Percentiles rank a stretch among this genome's conserved stretches.
Conservation (phyloP, 164 flowering plant genomes). For the Dillenia suffruticosa region DNA sequence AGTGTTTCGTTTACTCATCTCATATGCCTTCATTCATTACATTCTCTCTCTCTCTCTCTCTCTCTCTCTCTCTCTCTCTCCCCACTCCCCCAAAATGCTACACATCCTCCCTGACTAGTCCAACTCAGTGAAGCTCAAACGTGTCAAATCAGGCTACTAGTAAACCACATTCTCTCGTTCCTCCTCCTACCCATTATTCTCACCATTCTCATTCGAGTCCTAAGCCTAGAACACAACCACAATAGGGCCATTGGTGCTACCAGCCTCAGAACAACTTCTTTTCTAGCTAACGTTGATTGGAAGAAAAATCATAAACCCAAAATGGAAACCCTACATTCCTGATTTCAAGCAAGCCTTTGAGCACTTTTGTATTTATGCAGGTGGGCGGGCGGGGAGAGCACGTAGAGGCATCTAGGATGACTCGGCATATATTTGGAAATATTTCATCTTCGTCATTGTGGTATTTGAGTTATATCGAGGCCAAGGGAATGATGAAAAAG, state of each 20-base stretch:
- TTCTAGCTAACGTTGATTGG: constrained; percentile 34
- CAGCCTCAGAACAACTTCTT: constrained; percentile 36
- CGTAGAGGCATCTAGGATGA: constrained; percentile 26
- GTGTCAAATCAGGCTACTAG: constrained; percentile 26
- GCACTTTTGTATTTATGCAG: constrained; percentile 34
- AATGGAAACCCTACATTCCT: constrained; percentile 35
- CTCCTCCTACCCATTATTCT: constrained; percentile 22
- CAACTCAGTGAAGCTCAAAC: constrained; percentile 25
- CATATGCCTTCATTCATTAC: constrained; percentile 37
- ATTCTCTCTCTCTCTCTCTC: background rate
- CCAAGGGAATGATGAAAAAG: constrained; percentile 30
- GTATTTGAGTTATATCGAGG: constrained; percentile 22
- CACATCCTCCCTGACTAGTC: constrained; percentile 3
- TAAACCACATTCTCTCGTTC: constrained; percentile 25
- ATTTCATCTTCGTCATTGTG: constrained; percentile 28
- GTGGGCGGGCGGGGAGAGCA: constrained; percentile 30
- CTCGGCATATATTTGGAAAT: constrained; percentile 22
- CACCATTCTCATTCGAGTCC: constrained; percentile 6
- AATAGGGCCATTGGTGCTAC: constrained; percentile 35
- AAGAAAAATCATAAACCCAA: constrained; percentile 27
- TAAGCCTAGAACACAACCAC: constrained; percentile 30
- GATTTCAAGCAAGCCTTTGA: constrained; percentile 30
- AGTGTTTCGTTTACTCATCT: constrained; percentile 14
- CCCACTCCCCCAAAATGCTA: background rate
- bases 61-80: constrained; percentile 2